Conservation (phyloP, 768 basidiomycete species). For the Mycena venus region DNA sequence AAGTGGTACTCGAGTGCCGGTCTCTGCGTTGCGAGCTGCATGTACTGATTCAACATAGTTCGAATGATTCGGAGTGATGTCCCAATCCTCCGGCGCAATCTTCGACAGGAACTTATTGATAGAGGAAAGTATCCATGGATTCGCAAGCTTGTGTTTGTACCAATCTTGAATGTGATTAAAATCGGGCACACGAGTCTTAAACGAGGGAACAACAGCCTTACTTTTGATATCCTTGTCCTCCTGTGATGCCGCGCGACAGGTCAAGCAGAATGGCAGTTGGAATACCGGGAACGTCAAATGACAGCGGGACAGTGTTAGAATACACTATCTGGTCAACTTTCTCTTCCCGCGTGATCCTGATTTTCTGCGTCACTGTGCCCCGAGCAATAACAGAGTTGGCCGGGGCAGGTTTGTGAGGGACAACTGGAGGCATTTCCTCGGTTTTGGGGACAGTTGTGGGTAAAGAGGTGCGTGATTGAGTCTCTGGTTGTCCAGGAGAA, state of each 20-base stretch:
- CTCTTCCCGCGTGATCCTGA: neutral
- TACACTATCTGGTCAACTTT: neutral
- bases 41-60: constrained; percentile 21
- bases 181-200: too few relatives aligned
- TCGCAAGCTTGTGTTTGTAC: constrained; percentile 32
- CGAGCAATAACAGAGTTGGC: neutral
- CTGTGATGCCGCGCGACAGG: neutral
- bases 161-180: too few relatives aligned
- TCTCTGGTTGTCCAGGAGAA: too few relatives aligned
- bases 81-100: constrained; percentile 24
- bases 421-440: too few relatives aligned
- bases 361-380: neutral
- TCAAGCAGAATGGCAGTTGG: too few relatives aligned
- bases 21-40: constrained; percentile 25
- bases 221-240: neutral
- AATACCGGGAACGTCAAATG: too few relatives aligned
- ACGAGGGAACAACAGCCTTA: too few relatives aligned
- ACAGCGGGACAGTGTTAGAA: too few relatives aligned
- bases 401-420: neutral
- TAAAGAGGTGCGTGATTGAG: too few relatives aligned
- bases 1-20: constrained; percentile 11
- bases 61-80: constrained; percentile 32
- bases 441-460: too few relatives aligned
- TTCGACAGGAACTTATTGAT: constrained; percentile 35
- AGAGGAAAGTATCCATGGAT: constrained; percentile 33